Conservation (phyloP, 2,329 filamentous ascomycete genomes). For the Paradendryphiella salina region DNA sequence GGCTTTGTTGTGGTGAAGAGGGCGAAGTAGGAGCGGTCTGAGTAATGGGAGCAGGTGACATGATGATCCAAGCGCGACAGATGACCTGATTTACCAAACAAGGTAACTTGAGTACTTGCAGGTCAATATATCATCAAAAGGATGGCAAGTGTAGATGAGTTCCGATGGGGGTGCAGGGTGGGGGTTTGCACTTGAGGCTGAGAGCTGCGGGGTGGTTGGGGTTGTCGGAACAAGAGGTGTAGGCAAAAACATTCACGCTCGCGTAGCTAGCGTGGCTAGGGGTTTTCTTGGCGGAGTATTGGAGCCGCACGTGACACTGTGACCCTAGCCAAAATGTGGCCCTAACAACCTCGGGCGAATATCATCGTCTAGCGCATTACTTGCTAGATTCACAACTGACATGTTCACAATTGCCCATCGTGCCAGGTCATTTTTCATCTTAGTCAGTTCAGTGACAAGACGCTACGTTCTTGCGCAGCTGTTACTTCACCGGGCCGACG, state of each 20-base stretch:
- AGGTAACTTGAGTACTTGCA: slow-evolving; percentile 14
- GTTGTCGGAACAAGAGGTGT: slow-evolving; percentile 31
- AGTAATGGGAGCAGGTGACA: slow-evolving; percentile 43
- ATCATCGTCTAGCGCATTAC: slow-evolving; percentile 11
- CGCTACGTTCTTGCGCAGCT: not conserved
- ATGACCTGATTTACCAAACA: slow-evolving; percentile 28
- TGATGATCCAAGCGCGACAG: slow-evolving; percentile 33
- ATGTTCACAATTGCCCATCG: not conserved
- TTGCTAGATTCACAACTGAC: not conserved
- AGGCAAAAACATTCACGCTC: slow-evolving; percentile 48
- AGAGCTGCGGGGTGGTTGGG: slow-evolving; percentile 31
- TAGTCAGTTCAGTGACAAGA: not conserved
- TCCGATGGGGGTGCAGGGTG: slow-evolving; percentile 30
- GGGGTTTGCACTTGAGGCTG: slow-evolving; percentile 14
- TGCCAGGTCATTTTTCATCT: not conserved
- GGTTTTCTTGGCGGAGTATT: slow-evolving; percentile 34
- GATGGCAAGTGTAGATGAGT: slow-evolving; percentile 23
- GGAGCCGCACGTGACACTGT: slow-evolving; percentile 32
- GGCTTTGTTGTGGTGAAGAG: slow-evolving; percentile 25
- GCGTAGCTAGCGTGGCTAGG: slow-evolving; percentile 41
- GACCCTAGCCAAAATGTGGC: slow-evolving; percentile 11
- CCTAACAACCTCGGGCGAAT: slow-evolving; percentile 11
- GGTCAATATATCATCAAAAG: not conserved
- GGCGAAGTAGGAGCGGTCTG: slow-evolving; percentile 28
- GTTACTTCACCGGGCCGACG: not conserved